Evolutionary conservation across 2,329 filamentous ascomycete species (phyloP), one percentile per base, ranked within the genome.

Genomic region (Cercospora sojina): DNA sequence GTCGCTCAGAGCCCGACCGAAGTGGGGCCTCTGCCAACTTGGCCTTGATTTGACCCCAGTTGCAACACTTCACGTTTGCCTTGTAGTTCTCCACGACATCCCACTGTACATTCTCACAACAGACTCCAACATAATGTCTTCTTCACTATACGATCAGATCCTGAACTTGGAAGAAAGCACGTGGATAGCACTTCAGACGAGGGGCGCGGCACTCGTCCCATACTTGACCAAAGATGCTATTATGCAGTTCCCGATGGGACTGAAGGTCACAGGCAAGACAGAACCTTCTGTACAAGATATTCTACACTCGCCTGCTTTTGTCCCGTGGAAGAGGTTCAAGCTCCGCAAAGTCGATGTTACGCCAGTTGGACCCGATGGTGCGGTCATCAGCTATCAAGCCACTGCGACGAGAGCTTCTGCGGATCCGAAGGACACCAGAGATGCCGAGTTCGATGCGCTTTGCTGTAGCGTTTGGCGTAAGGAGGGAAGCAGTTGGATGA

Each of bases 401-500:
- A 65, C 67, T 35, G 74, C 74, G 8, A 74, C 69, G 5, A 59
- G 74, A 59, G 60, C 69, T 27, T 65, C 70, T 20, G 58, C 66
- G 12, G 69, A 64, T 4, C 57, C 58, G 5, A 68, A 69, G 8
- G 73, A 72, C 18, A 60, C 59, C 5, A 41, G 59, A 41, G 72
- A 75, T 59, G 66, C 71, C 7, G 70, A 69, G 16, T 75, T 75
- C 35, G 73, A 75, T 68, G 74, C 74, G 41, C 66, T 75, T 18
- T 75, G 74, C 56, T 74, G 67, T 25, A 74, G 70, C 53, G 73
- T 73, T 3, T 75, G 74, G 74, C 66, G 74, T 29, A 67, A 65
- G 58, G 73, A 74, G 51, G 68, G 61, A 16, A 71, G 68, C 6
- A 70, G 66, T 56, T 75, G 65, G 65, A 70, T 68, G 67, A 72